Conservation (phyloP, 345 rosid genomes). For the Ailanthus altissimus region DNA sequence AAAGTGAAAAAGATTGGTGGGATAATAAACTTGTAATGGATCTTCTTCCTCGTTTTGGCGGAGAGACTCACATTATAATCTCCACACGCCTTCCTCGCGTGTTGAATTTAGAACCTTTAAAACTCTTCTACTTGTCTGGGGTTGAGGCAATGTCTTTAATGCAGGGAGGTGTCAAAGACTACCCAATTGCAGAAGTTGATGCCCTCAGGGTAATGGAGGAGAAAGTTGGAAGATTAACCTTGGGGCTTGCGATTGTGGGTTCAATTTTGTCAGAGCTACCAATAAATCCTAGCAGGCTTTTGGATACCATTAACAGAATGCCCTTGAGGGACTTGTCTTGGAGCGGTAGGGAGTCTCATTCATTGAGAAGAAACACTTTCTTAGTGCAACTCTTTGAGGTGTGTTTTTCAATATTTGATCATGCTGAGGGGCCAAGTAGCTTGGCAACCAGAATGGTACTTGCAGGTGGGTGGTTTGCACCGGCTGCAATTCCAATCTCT, state of each 20-base stretch:
- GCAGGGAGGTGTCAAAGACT: constrained; percentile 72
- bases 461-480: constrained; percentile 94
- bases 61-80: constrained; percentile 87
- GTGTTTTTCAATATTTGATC: constrained; percentile 94
- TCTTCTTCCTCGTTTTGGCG: constrained; percentile 95
- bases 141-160: constrained; percentile 83
- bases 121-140: constrained; percentile 75
- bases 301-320: constrained; percentile 88
- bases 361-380: constrained; percentile 56
- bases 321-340: constrained; percentile 65
- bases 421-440: constrained; percentile 86
- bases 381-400: constrained; percentile 87
- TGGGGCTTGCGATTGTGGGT: constrained; percentile 81
- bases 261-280: constrained; percentile 88
- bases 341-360: constrained; percentile 53
- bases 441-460: constrained; percentile 91
- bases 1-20: constrained; percentile 99
- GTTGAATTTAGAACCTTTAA: constrained; percentile 88
- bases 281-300: constrained; percentile 77
- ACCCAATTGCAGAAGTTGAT: constrained; percentile 66
- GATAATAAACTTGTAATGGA: constrained; percentile 87
- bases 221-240: constrained; percentile 73
- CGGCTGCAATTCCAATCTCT: constrained; percentile 70
- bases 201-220: constrained; percentile 78
- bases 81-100: constrained; percentile 69